Percentiles rank a stretch among this genome's conserved stretches.
Conservation (phyloP, 257 asterid genomes). For the Verbena officinalis region DNA sequence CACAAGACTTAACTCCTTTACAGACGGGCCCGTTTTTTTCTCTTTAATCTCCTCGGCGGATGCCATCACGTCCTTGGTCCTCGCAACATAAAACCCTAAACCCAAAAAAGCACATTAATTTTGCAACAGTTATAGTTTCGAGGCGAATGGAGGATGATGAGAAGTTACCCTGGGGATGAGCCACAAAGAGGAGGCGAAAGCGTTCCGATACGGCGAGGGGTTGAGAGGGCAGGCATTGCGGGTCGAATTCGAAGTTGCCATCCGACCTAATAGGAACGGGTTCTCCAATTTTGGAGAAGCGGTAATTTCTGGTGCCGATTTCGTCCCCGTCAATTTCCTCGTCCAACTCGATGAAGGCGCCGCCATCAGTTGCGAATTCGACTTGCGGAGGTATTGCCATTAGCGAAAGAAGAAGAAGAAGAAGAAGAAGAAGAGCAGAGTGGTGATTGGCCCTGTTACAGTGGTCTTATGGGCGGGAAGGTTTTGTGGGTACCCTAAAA, state of each 20-base stretch:
- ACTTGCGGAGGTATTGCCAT: slow-evolving; percentile 33
- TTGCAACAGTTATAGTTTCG: not conserved
- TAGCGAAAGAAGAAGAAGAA: not conserved
- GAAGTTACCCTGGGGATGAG: slow-evolving; percentile 64
- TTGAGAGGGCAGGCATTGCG: slow-evolving; percentile 54
- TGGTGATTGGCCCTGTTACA: not conserved
- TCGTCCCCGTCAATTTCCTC: slow-evolving; percentile 66
- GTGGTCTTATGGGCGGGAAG: slow-evolving; percentile 28
- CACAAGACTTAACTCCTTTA: slow-evolving; percentile 61
- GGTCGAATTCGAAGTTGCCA: slow-evolving; percentile 44
- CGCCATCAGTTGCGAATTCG: slow-evolving; percentile 17
- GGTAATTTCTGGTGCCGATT: slow-evolving; percentile 57
- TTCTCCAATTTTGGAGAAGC: slow-evolving; percentile 63
- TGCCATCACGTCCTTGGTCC: slow-evolving; percentile 72
- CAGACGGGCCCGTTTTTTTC: slow-evolving; percentile 44
- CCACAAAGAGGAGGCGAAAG: slow-evolving; percentile 71
- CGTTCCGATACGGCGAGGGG: slow-evolving; percentile 82
- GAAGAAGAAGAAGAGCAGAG: not conserved
- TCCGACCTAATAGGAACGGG: slow-evolving; percentile 52
- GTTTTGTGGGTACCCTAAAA: slow-evolving; percentile 17
- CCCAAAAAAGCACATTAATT: slow-evolving; percentile 23
- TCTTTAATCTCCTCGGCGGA: slow-evolving; percentile 68
- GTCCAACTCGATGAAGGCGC: slow-evolving; percentile 46
- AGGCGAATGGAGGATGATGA: not conserved
- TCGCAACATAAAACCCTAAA: slow-evolving; percentile 87